Percentiles rank a stretch among this genome's conserved stretches.
These are phyloP conservation scores for Tulasnella sp. DNA, from an alignment of 768 basidiomycete species.

Conservation along the genomic window DNA sequence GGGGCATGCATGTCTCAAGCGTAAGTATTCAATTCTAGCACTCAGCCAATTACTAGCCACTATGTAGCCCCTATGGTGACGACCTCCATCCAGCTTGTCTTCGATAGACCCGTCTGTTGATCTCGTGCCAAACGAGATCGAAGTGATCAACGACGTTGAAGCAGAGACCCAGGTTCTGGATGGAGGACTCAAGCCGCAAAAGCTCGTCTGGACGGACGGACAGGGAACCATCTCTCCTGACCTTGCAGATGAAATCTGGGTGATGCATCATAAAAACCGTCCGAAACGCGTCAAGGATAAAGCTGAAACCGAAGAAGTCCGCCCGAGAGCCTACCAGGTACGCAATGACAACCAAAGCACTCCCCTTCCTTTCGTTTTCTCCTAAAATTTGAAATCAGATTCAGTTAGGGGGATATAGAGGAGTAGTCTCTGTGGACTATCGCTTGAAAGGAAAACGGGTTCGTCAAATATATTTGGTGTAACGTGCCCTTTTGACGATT, in stretches of 20 bases:
- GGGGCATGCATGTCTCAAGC: slow-evolving; percentile 84
- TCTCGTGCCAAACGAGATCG: slow-evolving; percentile 63
- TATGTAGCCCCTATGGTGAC: not conserved
- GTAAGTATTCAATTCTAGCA: slow-evolving; percentile 40
- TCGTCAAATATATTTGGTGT: not conserved
- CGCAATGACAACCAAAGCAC: not conserved
- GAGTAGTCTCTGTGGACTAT: slow-evolving; percentile 70
- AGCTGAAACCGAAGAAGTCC: slow-evolving; percentile 49
- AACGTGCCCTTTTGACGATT: not conserved
- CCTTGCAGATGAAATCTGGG: slow-evolving; percentile 65
- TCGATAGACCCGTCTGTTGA: slow-evolving; percentile 74
- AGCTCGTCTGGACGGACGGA: slow-evolving; percentile 68
- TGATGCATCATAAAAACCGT: slow-evolving; percentile 38
- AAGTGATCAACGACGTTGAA: slow-evolving; percentile 62
- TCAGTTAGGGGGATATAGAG: slow-evolving; percentile 82
- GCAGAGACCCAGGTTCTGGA: not conserved
- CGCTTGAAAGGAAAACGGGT: slow-evolving; percentile 46
- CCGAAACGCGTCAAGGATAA: not conserved
- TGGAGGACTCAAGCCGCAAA: not conserved
- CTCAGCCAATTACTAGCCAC: too few relatives aligned
- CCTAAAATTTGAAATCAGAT: slow-evolving; percentile 47
- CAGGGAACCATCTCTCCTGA: slow-evolving; percentile 73
- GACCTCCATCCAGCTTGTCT: slow-evolving; percentile 50
- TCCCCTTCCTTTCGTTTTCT: too few relatives aligned
- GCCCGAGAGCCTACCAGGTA: slow-evolving; percentile 45